phyloP scores from a whole-genome alignment of 2,329 filamentous ascomycete genomes.

The Apiospora kogelbergensis region DNA sequence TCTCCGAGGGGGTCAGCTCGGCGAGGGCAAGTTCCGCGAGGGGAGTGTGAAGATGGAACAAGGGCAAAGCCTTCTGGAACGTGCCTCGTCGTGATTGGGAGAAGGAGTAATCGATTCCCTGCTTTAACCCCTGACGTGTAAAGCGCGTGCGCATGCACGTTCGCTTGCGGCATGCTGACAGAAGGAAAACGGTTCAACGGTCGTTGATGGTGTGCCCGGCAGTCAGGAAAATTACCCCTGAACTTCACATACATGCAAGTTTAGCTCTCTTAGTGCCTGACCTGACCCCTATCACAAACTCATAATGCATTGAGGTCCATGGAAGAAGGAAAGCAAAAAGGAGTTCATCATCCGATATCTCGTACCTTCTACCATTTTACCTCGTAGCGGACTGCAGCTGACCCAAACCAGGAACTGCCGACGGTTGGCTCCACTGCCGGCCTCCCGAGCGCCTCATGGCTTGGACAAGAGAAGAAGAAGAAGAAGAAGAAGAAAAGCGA shows the following conservation, averaged over 20 bases:
- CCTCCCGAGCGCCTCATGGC: neutral
- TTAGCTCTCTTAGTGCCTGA: too few relatives aligned
- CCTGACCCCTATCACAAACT: too few relatives aligned
- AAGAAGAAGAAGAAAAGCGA: neutral
- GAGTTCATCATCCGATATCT: too few relatives aligned
- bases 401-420: neutral
- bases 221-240: neutral
- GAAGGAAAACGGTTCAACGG: neutral
- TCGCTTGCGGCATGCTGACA: neutral
- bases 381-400: neutral
- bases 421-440: neutral
- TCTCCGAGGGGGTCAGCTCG: neutral
- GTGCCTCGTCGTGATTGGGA: neutral
- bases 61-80: neutral
- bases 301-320: too few relatives aligned
- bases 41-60: neutral
- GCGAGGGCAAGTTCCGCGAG: neutral
- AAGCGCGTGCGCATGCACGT: neutral
- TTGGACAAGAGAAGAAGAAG: neutral
- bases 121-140: neutral
- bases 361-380: too few relatives aligned
- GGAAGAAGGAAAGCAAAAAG: too few relatives aligned
- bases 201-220: neutral
- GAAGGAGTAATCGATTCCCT: neutral
- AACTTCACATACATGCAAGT: neutral